Conservation (phyloP, 768 basidiomycete genomes). For the Mycena crocata region DNA sequence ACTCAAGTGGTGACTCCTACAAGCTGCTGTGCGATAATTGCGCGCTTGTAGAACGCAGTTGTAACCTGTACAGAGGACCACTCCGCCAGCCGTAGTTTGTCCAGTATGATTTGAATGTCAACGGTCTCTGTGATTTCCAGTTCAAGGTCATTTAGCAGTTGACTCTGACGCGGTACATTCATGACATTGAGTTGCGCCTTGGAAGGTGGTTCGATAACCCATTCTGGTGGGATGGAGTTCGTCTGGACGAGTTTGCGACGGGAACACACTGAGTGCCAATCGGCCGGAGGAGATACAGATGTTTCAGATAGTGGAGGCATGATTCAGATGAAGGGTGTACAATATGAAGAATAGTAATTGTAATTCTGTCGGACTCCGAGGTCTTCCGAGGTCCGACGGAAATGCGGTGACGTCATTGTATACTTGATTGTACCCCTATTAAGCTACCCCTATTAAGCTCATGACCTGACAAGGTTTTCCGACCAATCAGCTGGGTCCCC, state of each 20-base stretch:
- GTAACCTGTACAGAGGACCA: conserved; percentile 72
- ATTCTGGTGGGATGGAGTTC: conserved; percentile 64
- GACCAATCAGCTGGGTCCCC: too few relatives aligned
- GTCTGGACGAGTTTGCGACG: conserved; percentile 60
- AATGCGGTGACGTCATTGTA: too few relatives aligned
- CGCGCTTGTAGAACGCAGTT: conserved; percentile 73
- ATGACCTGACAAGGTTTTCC: too few relatives aligned
- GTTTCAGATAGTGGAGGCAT: too few relatives aligned
- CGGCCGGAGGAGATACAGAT: neutral
- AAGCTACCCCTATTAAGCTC: too few relatives aligned
- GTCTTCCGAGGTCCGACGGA: too few relatives aligned
- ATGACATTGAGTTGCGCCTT: conserved; percentile 60
- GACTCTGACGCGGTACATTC: conserved; percentile 59
- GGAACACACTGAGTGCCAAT: conserved; percentile 43
- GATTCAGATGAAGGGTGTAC: too few relatives aligned
- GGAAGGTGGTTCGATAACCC: conserved; percentile 58
- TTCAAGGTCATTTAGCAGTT: conserved; percentile 64
- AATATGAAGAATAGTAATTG: too few relatives aligned
- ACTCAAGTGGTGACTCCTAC: conserved; percentile 45
- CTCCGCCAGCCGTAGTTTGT: conserved; percentile 56
- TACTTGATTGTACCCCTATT: too few relatives aligned
- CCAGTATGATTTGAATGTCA: conserved; percentile 56
- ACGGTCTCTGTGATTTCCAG: conserved; percentile 68
- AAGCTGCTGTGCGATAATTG: conserved; percentile 75
- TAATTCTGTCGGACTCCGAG: too few relatives aligned